Evolutionary conservation across 2,329 filamentous ascomycete genomes (phyloP).

Genomic region (Xylariaceae sp.): DNA sequence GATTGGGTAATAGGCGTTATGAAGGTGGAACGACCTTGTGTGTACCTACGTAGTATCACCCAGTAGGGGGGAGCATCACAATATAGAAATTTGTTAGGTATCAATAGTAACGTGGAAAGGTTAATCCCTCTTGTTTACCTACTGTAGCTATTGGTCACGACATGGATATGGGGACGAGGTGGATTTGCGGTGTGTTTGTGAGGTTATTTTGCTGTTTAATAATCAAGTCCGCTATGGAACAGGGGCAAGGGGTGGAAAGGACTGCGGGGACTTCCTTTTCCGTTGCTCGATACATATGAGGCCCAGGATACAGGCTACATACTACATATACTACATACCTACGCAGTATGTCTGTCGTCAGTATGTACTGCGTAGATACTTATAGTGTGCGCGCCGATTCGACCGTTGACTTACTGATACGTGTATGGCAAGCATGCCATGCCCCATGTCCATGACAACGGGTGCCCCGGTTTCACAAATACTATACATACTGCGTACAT

Average conservation of each 20-base stretch:
- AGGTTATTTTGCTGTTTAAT: not conserved
- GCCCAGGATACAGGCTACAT: not conserved
- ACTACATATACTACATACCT: not conserved
- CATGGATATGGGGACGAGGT: not conserved
- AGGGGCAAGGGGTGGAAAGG: too few species aligned
- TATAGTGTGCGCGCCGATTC: not conserved
- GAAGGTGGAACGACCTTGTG: too few species aligned
- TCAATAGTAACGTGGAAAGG: too few species aligned
- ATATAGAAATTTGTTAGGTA: too few species aligned
- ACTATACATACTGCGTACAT: too few species aligned
- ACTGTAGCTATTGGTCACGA: not conserved
- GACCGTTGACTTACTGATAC: not conserved
- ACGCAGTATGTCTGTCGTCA: not conserved
- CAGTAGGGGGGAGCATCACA: too few species aligned
- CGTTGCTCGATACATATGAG: not conserved
- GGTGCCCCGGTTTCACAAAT: too few species aligned
- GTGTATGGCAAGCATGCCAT: too few species aligned
- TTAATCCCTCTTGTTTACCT: too few species aligned
- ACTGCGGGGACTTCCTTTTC: conserved; percentile 8
- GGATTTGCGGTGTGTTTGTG: not conserved
- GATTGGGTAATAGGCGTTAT: too few species aligned
- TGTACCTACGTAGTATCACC: too few species aligned
- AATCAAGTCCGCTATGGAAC: not conserved
- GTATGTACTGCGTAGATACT: not conserved
- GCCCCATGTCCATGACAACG: too few species aligned